Conservation (phyloP, 2,329 filamentous ascomycete species). For the Exutisphaerella laricina region DNA sequence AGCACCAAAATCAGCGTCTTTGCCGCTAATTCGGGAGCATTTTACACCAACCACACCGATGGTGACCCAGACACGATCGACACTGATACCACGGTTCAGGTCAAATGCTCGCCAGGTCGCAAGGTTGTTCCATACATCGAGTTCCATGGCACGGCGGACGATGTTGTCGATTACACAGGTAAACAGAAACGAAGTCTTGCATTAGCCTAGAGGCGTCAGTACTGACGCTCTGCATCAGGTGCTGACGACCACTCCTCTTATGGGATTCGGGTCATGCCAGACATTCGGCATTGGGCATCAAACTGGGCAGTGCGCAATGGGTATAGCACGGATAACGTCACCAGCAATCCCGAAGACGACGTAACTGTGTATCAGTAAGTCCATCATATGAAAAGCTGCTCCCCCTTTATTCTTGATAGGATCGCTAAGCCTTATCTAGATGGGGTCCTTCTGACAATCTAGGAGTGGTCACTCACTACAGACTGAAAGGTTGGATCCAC, state of each 20-base stretch:
- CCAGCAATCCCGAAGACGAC: constrained; percentile 17
- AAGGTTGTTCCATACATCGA: constrained; percentile 38
- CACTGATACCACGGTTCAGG: constrained; percentile 21
- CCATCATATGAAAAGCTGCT: background rate
- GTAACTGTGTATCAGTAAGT: constrained; percentile 9
- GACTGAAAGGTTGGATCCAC: constrained; percentile 32
- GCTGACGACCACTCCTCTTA: constrained; percentile 9
- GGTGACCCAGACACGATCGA: constrained; percentile 22
- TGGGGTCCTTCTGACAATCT: constrained; percentile 27
- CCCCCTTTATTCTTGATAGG: background rate
- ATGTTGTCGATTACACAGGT: constrained; percentile 37
- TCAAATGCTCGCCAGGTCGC: constrained; percentile 19
- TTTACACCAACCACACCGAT: constrained; percentile 34
- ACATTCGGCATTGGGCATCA: constrained; percentile 29
- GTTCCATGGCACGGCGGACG: constrained; percentile 40
- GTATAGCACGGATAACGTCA: constrained; percentile 28
- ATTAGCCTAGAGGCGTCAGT: too few relatives aligned
- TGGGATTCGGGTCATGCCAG: constrained; percentile 13
- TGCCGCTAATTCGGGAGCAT: constrained; percentile 43
- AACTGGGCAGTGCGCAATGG: constrained; percentile 35
- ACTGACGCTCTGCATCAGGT: too few relatives aligned
- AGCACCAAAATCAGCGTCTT: constrained; percentile 45
- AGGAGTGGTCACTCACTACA: constrained; percentile 35
- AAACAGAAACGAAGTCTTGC: too few relatives aligned
- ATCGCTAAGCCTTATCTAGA: constrained; percentile 21